Evolutionary conservation across 2,329 filamentous ascomycete species (phyloP).

Genomic region (Fusarium newnesense): DNA sequence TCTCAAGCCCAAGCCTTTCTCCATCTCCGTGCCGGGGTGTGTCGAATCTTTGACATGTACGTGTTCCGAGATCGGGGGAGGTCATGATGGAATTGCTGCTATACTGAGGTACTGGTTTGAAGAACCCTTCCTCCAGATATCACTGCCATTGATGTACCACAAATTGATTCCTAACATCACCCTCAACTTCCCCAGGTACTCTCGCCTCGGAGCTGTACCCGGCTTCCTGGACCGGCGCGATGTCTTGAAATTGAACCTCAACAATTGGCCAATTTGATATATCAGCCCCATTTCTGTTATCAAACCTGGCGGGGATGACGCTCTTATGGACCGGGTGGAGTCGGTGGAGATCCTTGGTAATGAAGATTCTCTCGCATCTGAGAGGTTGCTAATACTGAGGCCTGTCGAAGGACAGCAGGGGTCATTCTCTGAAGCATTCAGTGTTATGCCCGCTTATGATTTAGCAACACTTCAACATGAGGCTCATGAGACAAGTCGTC

Average conservation of each 20-base stretch:
- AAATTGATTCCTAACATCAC: constrained; percentile 16
- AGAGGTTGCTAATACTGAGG: constrained; percentile 29
- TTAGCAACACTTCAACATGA: constrained; percentile 2
- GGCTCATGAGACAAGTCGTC: constrained; percentile 9
- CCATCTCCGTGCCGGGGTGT: not conserved
- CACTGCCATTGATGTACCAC: not conserved
- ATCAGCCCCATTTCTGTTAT: constrained; percentile 13
- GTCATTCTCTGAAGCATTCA: not conserved
- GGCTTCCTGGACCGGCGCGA: constrained; percentile 14
- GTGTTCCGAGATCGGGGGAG: not conserved
- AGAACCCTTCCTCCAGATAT: not conserved
- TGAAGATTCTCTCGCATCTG: constrained; percentile 32
- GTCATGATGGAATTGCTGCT: not conserved
- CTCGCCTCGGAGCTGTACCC: constrained; percentile 22
- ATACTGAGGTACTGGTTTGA: not conserved
- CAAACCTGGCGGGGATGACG: constrained; percentile 27
- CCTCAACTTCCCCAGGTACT: constrained; percentile 18
- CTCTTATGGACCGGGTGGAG: constrained; percentile 32
- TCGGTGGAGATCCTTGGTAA: constrained; percentile 39
- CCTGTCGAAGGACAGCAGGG: constrained; percentile 21
- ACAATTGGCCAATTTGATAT: constrained; percentile 30
- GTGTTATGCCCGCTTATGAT: constrained; percentile 1
- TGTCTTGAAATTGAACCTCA: constrained; percentile 37
- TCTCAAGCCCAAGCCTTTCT: not conserved
- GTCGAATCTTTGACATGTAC: not conserved